A percentile compares a stretch with the other conserved stretches of the same genome.
Evolutionary conservation across 345 rosid genomes (phyloP).

Genomic region (Gossypium stocksii): DNA sequence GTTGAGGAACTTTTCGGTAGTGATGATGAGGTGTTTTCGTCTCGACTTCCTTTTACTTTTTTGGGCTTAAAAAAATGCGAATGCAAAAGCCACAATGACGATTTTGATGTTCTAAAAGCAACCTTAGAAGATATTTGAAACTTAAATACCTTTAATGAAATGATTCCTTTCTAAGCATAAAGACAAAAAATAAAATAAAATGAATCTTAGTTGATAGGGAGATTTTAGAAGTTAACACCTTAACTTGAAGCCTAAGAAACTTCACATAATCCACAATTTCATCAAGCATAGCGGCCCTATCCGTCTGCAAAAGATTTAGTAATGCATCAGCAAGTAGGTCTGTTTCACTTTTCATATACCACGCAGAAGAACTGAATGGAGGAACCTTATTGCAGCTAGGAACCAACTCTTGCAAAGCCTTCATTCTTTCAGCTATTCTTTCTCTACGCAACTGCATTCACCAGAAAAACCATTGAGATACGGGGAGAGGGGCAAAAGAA

Average conservation of each 20-base stretch:
- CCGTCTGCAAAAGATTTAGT: conserved; percentile 43
- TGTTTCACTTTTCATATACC: background rate
- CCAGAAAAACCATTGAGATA: background rate
- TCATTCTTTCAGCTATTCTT: conserved; percentile 70
- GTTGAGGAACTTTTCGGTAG: conserved; percentile 4
- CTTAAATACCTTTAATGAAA: background rate
- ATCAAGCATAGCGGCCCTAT: conserved; percentile 77
- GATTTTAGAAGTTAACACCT: conserved; percentile 38
- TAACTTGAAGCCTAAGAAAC: conserved; percentile 76
- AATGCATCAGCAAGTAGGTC: conserved; percentile 4
- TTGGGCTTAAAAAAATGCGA: background rate
- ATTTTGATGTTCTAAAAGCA: background rate
- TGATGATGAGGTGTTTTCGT: background rate
- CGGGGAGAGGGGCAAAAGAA: background rate
- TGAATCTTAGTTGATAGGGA: background rate
- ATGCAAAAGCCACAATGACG: background rate
- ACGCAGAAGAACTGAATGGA: background rate
- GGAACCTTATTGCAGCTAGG: conserved; percentile 70
- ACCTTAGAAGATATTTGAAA: background rate
- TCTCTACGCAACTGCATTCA: conserved; percentile 61
- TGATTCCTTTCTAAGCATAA: background rate
- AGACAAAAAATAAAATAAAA: background rate
- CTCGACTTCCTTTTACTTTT: background rate
- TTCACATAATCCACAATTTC: conserved; percentile 82
- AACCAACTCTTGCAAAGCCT: conserved; percentile 71